These are phyloP conservation scores for Mycena vulgaris DNA, from an alignment of 768 basidiomycete genomes.

Conservation along the genomic window DNA sequence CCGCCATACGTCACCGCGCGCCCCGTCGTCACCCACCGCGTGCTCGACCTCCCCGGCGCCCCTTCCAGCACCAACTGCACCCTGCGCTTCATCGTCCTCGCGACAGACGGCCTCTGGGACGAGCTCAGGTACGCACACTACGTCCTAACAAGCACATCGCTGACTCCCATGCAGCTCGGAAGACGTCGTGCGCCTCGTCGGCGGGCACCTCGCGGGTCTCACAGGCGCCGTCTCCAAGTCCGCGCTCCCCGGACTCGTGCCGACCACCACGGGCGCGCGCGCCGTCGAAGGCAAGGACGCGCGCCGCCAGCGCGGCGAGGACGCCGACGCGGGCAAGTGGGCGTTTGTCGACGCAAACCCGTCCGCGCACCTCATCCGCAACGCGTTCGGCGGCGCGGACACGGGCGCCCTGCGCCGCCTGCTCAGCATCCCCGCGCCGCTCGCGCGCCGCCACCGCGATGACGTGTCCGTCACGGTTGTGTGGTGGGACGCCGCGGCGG, in stretches of 20 bases:
- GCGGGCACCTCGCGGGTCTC: slow-evolving; percentile 82
- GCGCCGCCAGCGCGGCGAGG: slow-evolving; percentile 46
- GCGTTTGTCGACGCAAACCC: slow-evolving; percentile 85
- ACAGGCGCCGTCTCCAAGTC: slow-evolving; percentile 76
- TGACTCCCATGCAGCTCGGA: slow-evolving; percentile 70
- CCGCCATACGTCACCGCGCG: slow-evolving; percentile 93
- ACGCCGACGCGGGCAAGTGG: slow-evolving; percentile 69
- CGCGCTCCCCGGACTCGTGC: slow-evolving; percentile 67
- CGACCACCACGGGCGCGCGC: slow-evolving; percentile 66
- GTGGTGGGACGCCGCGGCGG: slow-evolving; percentile 81
- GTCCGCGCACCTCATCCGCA: slow-evolving; percentile 88
- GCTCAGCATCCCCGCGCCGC: slow-evolving; percentile 88
- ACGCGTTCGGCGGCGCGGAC: slow-evolving; percentile 93
- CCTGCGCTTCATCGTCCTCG: slow-evolving; percentile 87
- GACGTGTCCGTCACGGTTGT: slow-evolving; percentile 90
- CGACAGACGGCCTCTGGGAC: slow-evolving; percentile 91
- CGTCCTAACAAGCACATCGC: no score
- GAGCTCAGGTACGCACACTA: slow-evolving; percentile 72
- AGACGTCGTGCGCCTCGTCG: slow-evolving; percentile 90
- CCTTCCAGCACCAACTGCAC: slow-evolving; percentile 31
- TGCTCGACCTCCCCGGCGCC: slow-evolving; percentile 66
- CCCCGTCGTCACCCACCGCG: slow-evolving; percentile 87
- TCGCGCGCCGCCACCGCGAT: slow-evolving; percentile 84
- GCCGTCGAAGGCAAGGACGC: slow-evolving; percentile 78
- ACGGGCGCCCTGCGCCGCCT: slow-evolving; percentile 67